Evolutionary conservation across 2,329 filamentous ascomycete genomes (phyloP).

Genomic region (Fusarium nanum): DNA sequence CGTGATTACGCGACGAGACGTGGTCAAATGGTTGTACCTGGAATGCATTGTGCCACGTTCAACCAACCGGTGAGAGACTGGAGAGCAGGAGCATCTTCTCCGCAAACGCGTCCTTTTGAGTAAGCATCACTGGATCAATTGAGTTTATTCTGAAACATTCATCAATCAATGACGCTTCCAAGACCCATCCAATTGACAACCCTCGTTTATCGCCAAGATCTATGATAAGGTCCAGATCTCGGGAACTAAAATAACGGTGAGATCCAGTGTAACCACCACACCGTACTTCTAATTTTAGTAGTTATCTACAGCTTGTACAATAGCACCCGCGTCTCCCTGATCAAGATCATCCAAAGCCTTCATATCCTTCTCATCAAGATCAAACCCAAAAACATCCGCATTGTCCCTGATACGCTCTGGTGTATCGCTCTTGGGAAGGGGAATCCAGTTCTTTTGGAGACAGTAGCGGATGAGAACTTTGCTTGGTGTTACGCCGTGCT

Average conservation of each 20-base stretch:
- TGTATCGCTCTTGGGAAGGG: slow-evolving; percentile 73
- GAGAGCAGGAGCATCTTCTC: not conserved
- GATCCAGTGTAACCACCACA: not conserved
- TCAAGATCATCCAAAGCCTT: slow-evolving; percentile 42
- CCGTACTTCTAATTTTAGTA: not conserved
- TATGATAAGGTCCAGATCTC: slow-evolving; percentile 4
- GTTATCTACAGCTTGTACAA: slow-evolving; percentile 39
- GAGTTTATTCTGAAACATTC: not conserved
- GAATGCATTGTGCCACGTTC: not conserved
- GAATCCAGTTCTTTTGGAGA: slow-evolving; percentile 75
- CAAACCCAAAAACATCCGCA: slow-evolving; percentile 69
- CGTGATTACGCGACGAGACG: not conserved
- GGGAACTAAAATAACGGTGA: not conserved
- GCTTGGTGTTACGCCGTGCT: slow-evolving; percentile 67
- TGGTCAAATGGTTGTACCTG: not conserved
- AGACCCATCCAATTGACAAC: not conserved
- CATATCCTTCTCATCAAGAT: slow-evolving; percentile 68
- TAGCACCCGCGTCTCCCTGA: slow-evolving; percentile 38
- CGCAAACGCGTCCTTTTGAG: not conserved
- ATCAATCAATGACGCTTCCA: slow-evolving; percentile 6
- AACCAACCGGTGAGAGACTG: not conserved
- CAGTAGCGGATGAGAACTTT: slow-evolving; percentile 76
- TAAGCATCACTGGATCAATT: not conserved
- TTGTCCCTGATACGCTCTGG: slow-evolving; percentile 69
- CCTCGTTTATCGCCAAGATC: slow-evolving; percentile 8